Percentiles rank a stretch among this genome's conserved stretches.
Conservation (phyloP, 2,329 filamentous ascomycete species). For the Colletotrichum sp. region DNA sequence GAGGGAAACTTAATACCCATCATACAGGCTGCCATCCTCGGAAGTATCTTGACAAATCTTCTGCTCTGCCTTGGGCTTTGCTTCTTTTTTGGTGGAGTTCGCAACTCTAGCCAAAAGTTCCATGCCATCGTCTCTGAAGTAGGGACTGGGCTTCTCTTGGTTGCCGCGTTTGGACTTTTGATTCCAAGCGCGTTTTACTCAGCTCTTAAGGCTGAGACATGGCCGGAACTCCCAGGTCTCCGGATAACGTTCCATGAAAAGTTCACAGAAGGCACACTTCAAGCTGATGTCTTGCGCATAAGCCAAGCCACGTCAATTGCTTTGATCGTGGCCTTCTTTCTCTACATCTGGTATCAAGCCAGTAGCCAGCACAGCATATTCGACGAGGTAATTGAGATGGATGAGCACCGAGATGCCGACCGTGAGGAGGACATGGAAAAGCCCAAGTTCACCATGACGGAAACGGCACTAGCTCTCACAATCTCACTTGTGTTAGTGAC, state of each 20-base stretch:
- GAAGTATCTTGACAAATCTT: constrained; percentile 72
- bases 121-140: constrained; percentile 72
- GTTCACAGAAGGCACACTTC: constrained; percentile 41
- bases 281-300: constrained; percentile 57
- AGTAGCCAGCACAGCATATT: constrained; percentile 69
- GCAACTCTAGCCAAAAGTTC: constrained; percentile 64
- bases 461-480: constrained; percentile 64
- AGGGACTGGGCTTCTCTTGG: constrained; percentile 68
- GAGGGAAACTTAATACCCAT: constrained; percentile 55
- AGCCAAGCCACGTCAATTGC: constrained; percentile 68
- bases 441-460: constrained; percentile 69
- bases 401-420: constrained; percentile 61
- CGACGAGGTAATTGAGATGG: constrained; percentile 56
- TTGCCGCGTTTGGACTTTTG: constrained; percentile 50
- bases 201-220: constrained; percentile 33
- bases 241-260: constrained; percentile 25
- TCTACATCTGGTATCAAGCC: constrained; percentile 67
- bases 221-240: constrained; percentile 26
- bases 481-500: constrained; percentile 65
- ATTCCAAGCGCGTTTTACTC: constrained; percentile 41
- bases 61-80: constrained; percentile 71
- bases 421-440: constrained; percentile 60
- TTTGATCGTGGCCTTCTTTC: constrained; percentile 62
- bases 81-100: constrained; percentile 70
- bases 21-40: constrained; percentile 72